Evolutionary conservation across 768 basidiomycete species (phyloP).

Genomic region (Leccinum arenicola): DNA sequence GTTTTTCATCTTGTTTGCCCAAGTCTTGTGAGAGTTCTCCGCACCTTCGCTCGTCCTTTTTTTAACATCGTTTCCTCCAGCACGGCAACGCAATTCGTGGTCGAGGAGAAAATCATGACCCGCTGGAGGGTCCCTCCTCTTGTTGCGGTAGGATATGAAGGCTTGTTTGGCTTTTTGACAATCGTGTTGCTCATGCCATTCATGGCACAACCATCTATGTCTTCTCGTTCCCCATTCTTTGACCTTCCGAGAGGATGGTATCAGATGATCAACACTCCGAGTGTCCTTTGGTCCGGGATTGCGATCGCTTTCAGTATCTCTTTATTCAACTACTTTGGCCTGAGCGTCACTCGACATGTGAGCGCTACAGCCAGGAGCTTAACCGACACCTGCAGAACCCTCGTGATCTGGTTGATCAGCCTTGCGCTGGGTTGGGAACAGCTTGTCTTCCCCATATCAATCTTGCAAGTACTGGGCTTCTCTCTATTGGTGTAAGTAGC

Average conservation of each 20-base stretch:
- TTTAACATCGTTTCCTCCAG: slow-evolving; percentile 37
- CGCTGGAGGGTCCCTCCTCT: slow-evolving; percentile 84
- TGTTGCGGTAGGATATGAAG: slow-evolving; percentile 92
- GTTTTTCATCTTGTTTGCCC: slow-evolving; percentile 89
- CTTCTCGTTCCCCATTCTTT: slow-evolving; percentile 69
- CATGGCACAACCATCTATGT: slow-evolving; percentile 65
- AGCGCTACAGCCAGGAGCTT: slow-evolving; percentile 90
- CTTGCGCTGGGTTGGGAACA: slow-evolving; percentile 89
- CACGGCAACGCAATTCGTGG: slow-evolving; percentile 88
- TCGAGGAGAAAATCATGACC: slow-evolving; percentile 96
- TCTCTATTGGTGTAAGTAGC: slow-evolving; percentile 79
- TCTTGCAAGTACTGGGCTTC: slow-evolving; percentile 84
- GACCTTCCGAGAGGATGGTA: slow-evolving; percentile 87
- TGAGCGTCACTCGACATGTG: slow-evolving; percentile 90
- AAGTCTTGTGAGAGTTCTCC: slow-evolving; percentile 73
- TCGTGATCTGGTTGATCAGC: slow-evolving; percentile 94
- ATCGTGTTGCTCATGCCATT: slow-evolving; percentile 80
- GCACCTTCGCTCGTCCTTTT: neutral
- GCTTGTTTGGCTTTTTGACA: slow-evolving; percentile 83
- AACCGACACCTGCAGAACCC: slow-evolving; percentile 92
- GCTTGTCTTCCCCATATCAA: slow-evolving; percentile 74
- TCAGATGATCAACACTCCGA: slow-evolving; percentile 80
- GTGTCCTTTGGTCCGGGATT: slow-evolving; percentile 63
- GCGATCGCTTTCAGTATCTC: slow-evolving; percentile 77
- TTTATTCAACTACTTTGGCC: slow-evolving; percentile 85